Base-by-base conservation (phyloP, 306 rosid genomes). In the Hippophae tibetana region DNA sequence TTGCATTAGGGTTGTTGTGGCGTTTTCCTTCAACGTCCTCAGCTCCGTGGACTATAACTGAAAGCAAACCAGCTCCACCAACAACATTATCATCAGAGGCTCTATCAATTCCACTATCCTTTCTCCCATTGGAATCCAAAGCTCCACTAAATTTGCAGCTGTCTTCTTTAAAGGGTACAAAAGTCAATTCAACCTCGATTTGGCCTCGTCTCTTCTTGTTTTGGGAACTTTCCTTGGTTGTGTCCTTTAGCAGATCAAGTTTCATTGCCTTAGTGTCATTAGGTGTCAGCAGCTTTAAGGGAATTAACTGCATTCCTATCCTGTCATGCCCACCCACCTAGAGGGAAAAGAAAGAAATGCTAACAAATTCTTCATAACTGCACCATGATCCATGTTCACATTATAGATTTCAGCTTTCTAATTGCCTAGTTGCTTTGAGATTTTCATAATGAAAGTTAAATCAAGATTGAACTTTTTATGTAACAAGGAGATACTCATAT, bases 281-380 rank as follows among this genome's bases (percentile, higher is more conserved):
- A 14, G 93, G 85, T 42, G 69, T 74, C 46, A 92, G 88, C 65
- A 54, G 62, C 58, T 83, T 92, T 46, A 92, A 72, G 40, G 99
- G 95, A 67, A 92, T 67, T 41, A 80, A 59, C 61, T 88, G 94
- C 81, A 77, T 78, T 57, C 99, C 99, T 57, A 92, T 71, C 71
- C 64, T 85, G 69, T 92, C 99, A 58, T 88, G 93, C 48, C 47
- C 81, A 14, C 99, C 99, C 68, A 92, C 84, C 97, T 89, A 71
- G n/a, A 13, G 68, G 62, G 45, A 71, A 61, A 48, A 65, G 48
- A 63, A 10, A 13, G 3, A 38, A 38, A 52, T 49, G 52, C 47
- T 13, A 62, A 56, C 40, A 41, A 58, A 10, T 18, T 49, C 8
- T n/a, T 49, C 12, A 13, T 18, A 18, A 18, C 23, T 18, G 23